Evolutionary conservation across 2,329 filamentous ascomycete genomes (phyloP).

Genomic region (Blastomyces percursus): DNA sequence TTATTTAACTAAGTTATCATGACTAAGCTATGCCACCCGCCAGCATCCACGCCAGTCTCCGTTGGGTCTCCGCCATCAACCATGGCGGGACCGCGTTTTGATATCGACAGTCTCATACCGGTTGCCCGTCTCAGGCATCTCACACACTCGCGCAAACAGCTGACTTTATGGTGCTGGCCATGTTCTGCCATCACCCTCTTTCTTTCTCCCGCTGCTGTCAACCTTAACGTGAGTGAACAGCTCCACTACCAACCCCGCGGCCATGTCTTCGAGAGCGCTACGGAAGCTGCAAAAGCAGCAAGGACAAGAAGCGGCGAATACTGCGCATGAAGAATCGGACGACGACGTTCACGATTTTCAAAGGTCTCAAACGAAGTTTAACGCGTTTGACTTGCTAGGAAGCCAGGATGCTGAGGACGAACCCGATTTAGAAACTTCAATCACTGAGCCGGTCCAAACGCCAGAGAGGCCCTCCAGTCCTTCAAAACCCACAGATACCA

Average conservation of each 20-base stretch:
- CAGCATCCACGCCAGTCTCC: not conserved
- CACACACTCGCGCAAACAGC: not conserved
- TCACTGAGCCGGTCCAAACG: slow-evolving; percentile 13
- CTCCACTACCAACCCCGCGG: not conserved
- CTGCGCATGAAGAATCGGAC: slow-evolving; percentile 27
- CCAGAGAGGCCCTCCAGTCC: slow-evolving; percentile 8
- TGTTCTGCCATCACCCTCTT: not conserved
- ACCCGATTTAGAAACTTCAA: slow-evolving; percentile 22
- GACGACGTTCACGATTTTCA: slow-evolving; percentile 30
- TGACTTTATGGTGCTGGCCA: not conserved
- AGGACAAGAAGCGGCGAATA: slow-evolving; percentile 33
- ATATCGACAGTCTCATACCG: not conserved
- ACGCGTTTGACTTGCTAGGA: slow-evolving; percentile 44
- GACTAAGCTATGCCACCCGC: not conserved
- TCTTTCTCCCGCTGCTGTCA: not conserved
- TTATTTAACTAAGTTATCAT: too few species aligned
- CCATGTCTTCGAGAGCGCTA: slow-evolving; percentile 56
- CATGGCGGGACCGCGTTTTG: not conserved
- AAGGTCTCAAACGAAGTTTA: slow-evolving; percentile 34
- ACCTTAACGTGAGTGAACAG: slow-evolving; percentile 5
- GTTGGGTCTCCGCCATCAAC: slow-evolving; percentile 6
- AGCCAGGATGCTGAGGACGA: slow-evolving; percentile 27
- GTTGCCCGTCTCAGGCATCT: not conserved
- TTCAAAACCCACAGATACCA: slow-evolving; percentile 49
- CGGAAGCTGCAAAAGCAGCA: slow-evolving; percentile 53